Percentiles rank a stretch among this genome's conserved stretches.
Conservation (phyloP, 768 basidiomycete species). For the Pholiota conissans region DNA sequence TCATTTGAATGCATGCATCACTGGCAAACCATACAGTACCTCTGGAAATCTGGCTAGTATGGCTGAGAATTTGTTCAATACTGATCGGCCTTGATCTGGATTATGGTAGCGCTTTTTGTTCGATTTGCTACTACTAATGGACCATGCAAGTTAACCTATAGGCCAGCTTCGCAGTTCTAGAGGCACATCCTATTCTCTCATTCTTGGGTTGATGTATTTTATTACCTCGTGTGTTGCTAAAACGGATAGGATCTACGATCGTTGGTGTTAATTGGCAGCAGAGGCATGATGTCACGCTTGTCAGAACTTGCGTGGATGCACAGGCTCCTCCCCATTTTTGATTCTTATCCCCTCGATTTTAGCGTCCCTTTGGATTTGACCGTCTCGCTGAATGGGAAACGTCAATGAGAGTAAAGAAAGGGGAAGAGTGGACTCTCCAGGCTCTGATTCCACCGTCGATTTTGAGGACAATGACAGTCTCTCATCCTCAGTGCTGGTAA, state of each 20-base stretch:
- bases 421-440: background rate
- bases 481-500: background rate
- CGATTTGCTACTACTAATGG: background rate
- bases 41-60: background rate
- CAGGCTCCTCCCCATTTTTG: background rate
- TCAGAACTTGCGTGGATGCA: slow-evolving; percentile 4
- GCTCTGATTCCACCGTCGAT: background rate
- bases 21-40: too few relatives aligned
- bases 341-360: background rate
- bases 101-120: background rate
- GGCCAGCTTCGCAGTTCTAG: too few relatives aligned
- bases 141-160: too few relatives aligned
- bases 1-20: background rate
- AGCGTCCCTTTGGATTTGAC: background rate
- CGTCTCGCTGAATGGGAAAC: slow-evolving; percentile 11
- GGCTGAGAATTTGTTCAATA: background rate
- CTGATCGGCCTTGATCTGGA: background rate
- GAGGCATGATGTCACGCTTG: slow-evolving; percentile 10
- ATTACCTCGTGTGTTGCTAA: too few relatives aligned
- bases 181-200: too few relatives aligned
- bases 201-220: too few relatives aligned
- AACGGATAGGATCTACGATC: background rate
- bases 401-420: slow-evolving; percentile 16
- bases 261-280: background rate
- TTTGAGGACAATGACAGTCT: background rate